Conservation (phyloP, 2,329 filamentous ascomycete genomes). For the Fusarium sambucinum region DNA sequence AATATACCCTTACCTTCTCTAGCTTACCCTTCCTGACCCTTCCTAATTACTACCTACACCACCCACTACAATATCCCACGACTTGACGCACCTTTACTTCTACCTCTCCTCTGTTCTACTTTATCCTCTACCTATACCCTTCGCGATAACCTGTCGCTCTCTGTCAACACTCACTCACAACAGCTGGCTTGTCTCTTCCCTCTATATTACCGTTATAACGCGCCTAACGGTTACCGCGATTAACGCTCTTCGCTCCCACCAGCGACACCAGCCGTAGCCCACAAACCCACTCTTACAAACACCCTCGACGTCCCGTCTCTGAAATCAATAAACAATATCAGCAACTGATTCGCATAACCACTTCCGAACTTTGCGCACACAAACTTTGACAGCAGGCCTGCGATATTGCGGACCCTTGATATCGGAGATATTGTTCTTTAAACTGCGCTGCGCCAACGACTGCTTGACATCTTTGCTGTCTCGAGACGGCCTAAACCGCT, state of each 20-base stretch:
- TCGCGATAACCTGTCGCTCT: slow-evolving; percentile 29
- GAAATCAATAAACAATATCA: slow-evolving; percentile 33
- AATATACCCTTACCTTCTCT: slow-evolving; percentile 46
- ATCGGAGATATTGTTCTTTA: slow-evolving; percentile 16
- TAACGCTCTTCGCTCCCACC: slow-evolving; percentile 37
- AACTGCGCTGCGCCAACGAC: slow-evolving; percentile 28
- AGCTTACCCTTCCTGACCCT: slow-evolving; percentile 43
- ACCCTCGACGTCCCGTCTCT: slow-evolving; percentile 17
- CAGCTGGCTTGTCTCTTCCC: slow-evolving; percentile 28
- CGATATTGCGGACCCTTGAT: slow-evolving; percentile 14
- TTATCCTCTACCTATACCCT: slow-evolving; percentile 23
- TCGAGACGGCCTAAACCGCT: slow-evolving; percentile 36
- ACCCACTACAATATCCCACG: slow-evolving; percentile 42
- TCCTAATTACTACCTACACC: slow-evolving; percentile 45
- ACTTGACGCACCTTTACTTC: slow-evolving; percentile 35
- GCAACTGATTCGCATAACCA: slow-evolving; percentile 12
- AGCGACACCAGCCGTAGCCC: slow-evolving; percentile 26
- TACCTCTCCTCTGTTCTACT: slow-evolving; percentile 31
- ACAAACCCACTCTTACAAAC: slow-evolving; percentile 32
- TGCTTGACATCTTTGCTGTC: slow-evolving; percentile 28
- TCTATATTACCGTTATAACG: slow-evolving; percentile 18
- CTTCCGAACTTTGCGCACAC: slow-evolving; percentile 20
- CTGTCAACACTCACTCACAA: slow-evolving; percentile 41
- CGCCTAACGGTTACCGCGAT: slow-evolving; percentile 36
- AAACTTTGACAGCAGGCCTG: slow-evolving; percentile 17